A percentile compares a stretch with the other conserved stretches of the same genome.
Evolutionary conservation across 2,329 filamentous ascomycete species (phyloP).

Genomic region (Penicillium sp.): DNA sequence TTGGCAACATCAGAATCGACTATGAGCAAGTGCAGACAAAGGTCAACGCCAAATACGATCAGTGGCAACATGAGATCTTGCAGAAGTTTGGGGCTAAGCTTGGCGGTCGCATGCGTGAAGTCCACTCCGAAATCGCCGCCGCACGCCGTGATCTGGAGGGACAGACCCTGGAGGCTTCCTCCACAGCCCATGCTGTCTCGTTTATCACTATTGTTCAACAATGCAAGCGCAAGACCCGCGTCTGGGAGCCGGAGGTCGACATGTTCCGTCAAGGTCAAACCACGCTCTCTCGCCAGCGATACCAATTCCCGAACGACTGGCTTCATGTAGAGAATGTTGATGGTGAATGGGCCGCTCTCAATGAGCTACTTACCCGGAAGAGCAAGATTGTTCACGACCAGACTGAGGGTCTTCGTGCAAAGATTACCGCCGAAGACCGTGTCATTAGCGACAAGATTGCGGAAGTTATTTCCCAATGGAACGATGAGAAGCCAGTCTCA

Average conservation of each 20-base stretch:
- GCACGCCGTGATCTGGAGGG: constrained; percentile 86
- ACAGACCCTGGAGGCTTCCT: constrained; percentile 88
- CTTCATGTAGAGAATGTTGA: constrained; percentile 94
- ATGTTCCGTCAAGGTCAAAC: constrained; percentile 95
- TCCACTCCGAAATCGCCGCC: constrained; percentile 87
- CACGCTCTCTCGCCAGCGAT: constrained; percentile 84
- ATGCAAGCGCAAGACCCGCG: constrained; percentile 88
- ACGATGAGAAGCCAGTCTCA: constrained; percentile 94
- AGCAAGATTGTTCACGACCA: constrained; percentile 95
- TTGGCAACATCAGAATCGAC: constrained; percentile 92
- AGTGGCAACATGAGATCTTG: constrained; percentile 98
- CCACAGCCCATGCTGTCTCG: constrained; percentile 93
- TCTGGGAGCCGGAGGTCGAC: constrained; percentile 94
- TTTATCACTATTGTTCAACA: constrained; percentile 98
- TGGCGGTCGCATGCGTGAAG: constrained; percentile 85
- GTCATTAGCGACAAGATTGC: constrained; percentile 84
- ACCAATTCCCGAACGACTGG: constrained; percentile 93
- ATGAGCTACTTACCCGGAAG: constrained; percentile 88
- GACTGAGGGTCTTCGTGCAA: constrained; percentile 88
- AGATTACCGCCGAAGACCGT: constrained; percentile 91
- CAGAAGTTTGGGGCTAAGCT: constrained; percentile 89
- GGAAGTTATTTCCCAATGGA: constrained; percentile 85
- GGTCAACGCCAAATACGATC: constrained; percentile 98
- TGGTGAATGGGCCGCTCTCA: constrained; percentile 90
- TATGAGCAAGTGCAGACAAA: constrained; percentile 99